Conservation (phyloP, 2,329 filamentous ascomycete species). For the Raffaelea albimanens region DNA sequence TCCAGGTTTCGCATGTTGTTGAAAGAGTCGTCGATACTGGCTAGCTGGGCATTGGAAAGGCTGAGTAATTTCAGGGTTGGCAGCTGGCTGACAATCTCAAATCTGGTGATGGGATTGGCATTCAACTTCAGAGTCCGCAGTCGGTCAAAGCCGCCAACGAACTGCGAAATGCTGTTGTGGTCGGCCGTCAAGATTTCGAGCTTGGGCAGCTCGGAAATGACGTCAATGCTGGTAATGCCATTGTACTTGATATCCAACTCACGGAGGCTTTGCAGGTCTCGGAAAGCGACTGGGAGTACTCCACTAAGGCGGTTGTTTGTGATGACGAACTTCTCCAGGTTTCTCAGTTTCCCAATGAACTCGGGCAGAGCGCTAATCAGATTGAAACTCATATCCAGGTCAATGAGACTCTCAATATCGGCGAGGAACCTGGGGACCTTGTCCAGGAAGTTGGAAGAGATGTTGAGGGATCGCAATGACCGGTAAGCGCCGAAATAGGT, state of each 20-base stretch:
- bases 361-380: conserved; percentile 69
- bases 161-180: conserved; percentile 86
- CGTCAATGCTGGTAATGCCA: conserved; percentile 76
- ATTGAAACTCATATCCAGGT: conserved; percentile 96
- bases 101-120: conserved; percentile 90
- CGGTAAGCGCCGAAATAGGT: conserved; percentile 74
- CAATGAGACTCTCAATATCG: conserved; percentile 71
- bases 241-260: conserved; percentile 96
- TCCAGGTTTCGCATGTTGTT: conserved; percentile 79
- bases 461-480: conserved; percentile 71
- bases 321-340: conserved; percentile 81
- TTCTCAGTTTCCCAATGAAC: conserved; percentile 66
- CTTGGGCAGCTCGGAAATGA: conserved; percentile 73
- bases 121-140: conserved; percentile 82
- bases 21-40: conserved; percentile 82
- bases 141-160: conserved; percentile 78
- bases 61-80: conserved; percentile 81
- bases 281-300: conserved; percentile 63
- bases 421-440: conserved; percentile 81
- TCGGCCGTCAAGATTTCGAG: conserved; percentile 83
- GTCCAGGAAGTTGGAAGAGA: conserved; percentile 87
- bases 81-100: conserved; percentile 68
- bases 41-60: conserved; percentile 81
- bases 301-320: conserved; percentile 87
- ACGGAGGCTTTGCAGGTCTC: conserved; percentile 64